phyloP scores from a whole-genome alignment of 345 rosid genomes.

The Abelmoschus esculentus region DNA sequence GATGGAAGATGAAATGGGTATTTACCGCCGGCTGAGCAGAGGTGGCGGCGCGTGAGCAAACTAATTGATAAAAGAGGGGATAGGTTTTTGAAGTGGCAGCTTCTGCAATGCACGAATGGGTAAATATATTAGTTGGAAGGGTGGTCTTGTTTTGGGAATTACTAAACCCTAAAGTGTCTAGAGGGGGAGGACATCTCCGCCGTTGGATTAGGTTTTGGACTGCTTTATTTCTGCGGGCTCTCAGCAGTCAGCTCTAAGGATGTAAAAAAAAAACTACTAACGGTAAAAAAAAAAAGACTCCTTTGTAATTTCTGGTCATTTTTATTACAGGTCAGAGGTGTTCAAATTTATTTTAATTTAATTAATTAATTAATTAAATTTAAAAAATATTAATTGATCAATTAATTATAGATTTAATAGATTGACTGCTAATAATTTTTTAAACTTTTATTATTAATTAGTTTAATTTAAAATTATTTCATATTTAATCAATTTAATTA shows the following conservation, averaged over 20 bases:
- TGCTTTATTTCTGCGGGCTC: slow-evolving; percentile 7
- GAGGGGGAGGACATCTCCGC: slow-evolving; percentile 13
- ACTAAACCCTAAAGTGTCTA: slow-evolving; percentile 21
- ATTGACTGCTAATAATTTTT: no score
- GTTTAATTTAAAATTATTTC: no score
- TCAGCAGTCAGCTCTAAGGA: background rate
- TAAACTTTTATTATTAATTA: no score
- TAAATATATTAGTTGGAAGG: background rate
- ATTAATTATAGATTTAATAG: no score
- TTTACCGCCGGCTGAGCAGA: slow-evolving; percentile 42
- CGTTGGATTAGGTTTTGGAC: slow-evolving; percentile 21
- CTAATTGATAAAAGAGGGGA: background rate
- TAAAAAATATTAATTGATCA: no score
- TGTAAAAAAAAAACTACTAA: no score
- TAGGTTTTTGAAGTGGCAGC: slow-evolving; percentile 5
- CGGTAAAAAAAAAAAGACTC: no score
- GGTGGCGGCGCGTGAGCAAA: slow-evolving; percentile 43
- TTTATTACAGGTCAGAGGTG: no score
- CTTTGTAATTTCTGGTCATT: no score
- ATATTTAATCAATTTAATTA: no score
- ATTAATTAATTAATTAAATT: no score
- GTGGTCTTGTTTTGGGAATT: background rate
- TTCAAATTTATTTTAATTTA: no score
- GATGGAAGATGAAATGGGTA: slow-evolving; percentile 22
- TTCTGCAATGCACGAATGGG: background rate